Percentiles rank a stretch among this genome's conserved stretches.
Conservation (phyloP, 352 stramenopile genomes). For the Globisporangium middletonii region DNA sequence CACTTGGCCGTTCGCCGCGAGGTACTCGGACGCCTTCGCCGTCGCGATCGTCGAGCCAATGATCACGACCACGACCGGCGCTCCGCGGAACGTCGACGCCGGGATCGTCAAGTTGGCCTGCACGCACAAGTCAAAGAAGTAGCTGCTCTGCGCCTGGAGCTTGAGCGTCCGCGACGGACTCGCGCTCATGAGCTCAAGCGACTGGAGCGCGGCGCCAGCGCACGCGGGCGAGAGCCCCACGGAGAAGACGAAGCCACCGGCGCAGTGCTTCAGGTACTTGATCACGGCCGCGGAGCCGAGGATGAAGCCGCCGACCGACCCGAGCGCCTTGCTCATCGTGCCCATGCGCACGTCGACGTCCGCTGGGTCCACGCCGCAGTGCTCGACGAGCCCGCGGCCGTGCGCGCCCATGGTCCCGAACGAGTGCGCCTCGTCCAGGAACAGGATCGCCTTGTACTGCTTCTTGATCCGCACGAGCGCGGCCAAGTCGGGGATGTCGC, state of each 20-base stretch:
- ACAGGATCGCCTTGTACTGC: constrained; percentile 57
- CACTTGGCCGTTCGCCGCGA: constrained; percentile 41
- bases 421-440: constrained; percentile 60
- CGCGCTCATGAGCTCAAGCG: constrained; percentile 60
- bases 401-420: constrained; percentile 58
- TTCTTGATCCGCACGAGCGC: constrained; percentile 61
- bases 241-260: constrained; percentile 74
- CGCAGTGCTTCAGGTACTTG: constrained; percentile 62
- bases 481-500: constrained; percentile 49
- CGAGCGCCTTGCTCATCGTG: constrained; percentile 71
- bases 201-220: constrained; percentile 61
- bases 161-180: constrained; percentile 43
- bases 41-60: constrained; percentile 75
- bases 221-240: constrained; percentile 66
- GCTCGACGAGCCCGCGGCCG: constrained; percentile 49
- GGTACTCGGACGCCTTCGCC: constrained; percentile 60
- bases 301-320: constrained; percentile 61
- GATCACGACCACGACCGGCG: constrained; percentile 76
- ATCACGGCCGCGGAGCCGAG: constrained; percentile 39
- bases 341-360: constrained; percentile 65
- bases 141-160: constrained; percentile 60
- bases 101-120: constrained; percentile 57
- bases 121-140: constrained; percentile 76
- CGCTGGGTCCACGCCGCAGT: constrained; percentile 36
- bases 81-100: constrained; percentile 51